These are phyloP conservation scores for Acer campestre DNA, from an alignment of 345 rosid species.

Conservation along the genomic window DNA sequence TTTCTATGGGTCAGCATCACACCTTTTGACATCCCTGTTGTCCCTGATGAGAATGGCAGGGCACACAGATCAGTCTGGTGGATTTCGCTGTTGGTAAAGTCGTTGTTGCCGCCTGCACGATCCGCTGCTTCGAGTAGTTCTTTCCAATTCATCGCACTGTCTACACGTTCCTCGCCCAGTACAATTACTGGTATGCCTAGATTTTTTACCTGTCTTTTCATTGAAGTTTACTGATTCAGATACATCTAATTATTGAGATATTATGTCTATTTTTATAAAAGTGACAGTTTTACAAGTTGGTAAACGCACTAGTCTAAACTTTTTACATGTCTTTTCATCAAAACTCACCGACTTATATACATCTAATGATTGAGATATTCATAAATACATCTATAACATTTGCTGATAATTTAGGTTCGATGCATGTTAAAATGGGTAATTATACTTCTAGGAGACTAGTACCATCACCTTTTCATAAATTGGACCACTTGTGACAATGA, in stretches of 20 bases:
- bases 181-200: constrained; percentile 59
- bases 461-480: constrained; percentile 63
- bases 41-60: constrained; percentile 97
- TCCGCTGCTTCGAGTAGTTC: constrained; percentile 84
- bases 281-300: too few species aligned
- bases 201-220: constrained; percentile 51
- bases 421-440: too few species aligned
- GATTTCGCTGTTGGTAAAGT: constrained; percentile 31
- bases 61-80: constrained; percentile 79
- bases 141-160: constrained; percentile 64
- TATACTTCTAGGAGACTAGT: background rate
- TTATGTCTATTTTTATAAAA: too few species aligned
- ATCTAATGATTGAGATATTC: too few species aligned
- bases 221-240: too few species aligned
- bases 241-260: too few species aligned
- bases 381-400: too few species aligned
- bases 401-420: too few species aligned
- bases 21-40: constrained; percentile 91
- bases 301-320: too few species aligned
- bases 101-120: constrained; percentile 31
- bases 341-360: too few species aligned
- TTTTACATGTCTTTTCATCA: too few species aligned
- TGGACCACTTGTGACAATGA: constrained; percentile 64
- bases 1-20: constrained; percentile 88
- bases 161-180: constrained; percentile 54